Evolutionary conservation across 306 rosid genomes (phyloP), one percentile per base, ranked within the genome.

Genomic region (Macrotyloma uniflorum): DNA sequence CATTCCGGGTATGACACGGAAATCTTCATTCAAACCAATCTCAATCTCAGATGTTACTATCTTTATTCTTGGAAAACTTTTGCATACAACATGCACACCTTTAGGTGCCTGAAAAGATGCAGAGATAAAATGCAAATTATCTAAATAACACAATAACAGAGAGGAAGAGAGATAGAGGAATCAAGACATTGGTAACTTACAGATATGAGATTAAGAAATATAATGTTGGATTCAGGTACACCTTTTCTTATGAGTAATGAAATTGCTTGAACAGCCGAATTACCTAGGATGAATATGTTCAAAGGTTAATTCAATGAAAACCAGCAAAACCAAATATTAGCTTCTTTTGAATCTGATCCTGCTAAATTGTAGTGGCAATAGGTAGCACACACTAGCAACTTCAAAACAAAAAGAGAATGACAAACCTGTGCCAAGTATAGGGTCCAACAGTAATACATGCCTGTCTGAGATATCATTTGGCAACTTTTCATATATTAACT

Each of bases 41-140:
- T 96, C 98, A 33, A 93, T 96, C 89, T 96, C 98, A 40, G 99
- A 96, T 73, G 99, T 96, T 86, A 96, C 99, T 38, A 96, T 96
- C 88, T 96, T 96, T 83, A 96, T 83, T 72, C 97, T 88, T 24
- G 99, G 99, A 70, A 93, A 96, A 59, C 88, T 87, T 88, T 89
- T 96, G 86, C 99, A 93, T 70, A 91, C 98, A 83, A 89, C 83
- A 82, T 93, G 98, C 59, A 93, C 91, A 42, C 99, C 99, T 82
- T 85, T 94, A 85, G 99, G 98, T 42, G 99, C 99, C 99, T 96
- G 88, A 54, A 54, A 72, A 69, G 16, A 66, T 15, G 64, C 66
- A 67, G 67, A 43, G 33, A 74, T 53, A 24, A 3, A 12, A 30
- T 14, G 32, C 63, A 65, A 67, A 33, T 54, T 45, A 46, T 57